Conservation (phyloP, 169 alveolate species). For the Eimeria brunetti region DNA sequence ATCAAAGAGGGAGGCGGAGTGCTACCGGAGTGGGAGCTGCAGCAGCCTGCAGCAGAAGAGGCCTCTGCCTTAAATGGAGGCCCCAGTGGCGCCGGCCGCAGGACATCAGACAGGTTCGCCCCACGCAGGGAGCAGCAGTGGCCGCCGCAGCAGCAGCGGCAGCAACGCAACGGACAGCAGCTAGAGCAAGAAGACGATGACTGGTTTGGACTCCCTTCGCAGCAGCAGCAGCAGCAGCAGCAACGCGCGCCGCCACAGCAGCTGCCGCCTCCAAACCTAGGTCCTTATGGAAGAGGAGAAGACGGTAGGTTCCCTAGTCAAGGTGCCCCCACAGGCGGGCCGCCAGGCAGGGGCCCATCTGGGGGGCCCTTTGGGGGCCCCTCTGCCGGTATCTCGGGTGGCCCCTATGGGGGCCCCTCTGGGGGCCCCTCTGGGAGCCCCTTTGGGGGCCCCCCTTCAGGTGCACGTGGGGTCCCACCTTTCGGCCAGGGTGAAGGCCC, state of each 20-base stretch:
- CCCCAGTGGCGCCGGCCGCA: conserved; percentile 16
- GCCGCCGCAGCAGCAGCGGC: background rate
- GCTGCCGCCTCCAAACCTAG: background rate
- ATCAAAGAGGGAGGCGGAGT: conserved; percentile 16
- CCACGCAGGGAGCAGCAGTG: conserved; percentile 7
- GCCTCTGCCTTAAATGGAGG: background rate
- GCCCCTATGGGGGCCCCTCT: too few relatives aligned
- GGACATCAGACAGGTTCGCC: conserved; percentile 14
- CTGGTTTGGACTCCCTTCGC: background rate
- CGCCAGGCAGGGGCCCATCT: background rate
- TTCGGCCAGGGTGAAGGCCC: conserved; percentile 22
- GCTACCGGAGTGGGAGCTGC: conserved; percentile 14
- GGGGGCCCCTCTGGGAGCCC: background rate
- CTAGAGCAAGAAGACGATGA: background rate
- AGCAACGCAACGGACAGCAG: conserved; percentile 5
- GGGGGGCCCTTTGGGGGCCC: too few relatives aligned
- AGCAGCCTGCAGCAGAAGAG: background rate
- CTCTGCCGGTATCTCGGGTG: too few relatives aligned
- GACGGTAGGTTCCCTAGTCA: background rate
- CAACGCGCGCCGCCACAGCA: conserved; percentile 15
- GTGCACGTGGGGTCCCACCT: conserved; percentile 1
- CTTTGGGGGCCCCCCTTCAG: conserved; percentile 19
- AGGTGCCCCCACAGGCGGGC: background rate
- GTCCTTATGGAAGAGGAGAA: background rate
- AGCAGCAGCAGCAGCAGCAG: conserved; percentile 6